A percentile compares a stretch with the other conserved stretches of the same genome.
phyloP scores from a whole-genome alignment of 2,329 filamentous ascomycete genomes.

The Hirsutella minnesotensis region DNA sequence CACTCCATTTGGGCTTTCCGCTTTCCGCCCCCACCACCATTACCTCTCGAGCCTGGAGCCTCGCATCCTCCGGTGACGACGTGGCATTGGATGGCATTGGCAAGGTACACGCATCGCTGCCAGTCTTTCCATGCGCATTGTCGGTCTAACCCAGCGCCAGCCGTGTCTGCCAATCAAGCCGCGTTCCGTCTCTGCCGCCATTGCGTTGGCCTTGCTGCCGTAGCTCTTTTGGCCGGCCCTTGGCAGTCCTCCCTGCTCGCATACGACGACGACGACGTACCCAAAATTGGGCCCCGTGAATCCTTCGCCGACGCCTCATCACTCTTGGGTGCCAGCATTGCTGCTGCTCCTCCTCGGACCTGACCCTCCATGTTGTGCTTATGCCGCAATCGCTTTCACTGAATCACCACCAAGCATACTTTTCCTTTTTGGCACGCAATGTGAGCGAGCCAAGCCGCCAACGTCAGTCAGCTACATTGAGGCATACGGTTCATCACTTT shows the following conservation, averaged over 20 bases:
- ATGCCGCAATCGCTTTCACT: too few relatives aligned
- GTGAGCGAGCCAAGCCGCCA: not conserved
- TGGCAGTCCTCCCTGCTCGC: not conserved
- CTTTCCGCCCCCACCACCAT: not conserved
- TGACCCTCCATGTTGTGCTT: too few relatives aligned
- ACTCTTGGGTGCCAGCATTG: not conserved
- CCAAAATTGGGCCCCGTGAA: not conserved
- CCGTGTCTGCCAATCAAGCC: not conserved
- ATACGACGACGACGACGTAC: not conserved
- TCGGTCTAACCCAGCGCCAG: not conserved
- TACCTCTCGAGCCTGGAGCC: not conserved
- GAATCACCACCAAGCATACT: not conserved
- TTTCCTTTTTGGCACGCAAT: not conserved
- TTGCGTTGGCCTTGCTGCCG: not conserved
- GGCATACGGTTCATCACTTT: too few relatives aligned
- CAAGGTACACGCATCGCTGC: not conserved
- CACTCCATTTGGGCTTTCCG: not conserved
- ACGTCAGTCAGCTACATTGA: not conserved
- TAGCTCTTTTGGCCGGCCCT: not conserved
- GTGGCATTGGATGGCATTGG: not conserved
- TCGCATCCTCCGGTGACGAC: not conserved
- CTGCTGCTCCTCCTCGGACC: too few relatives aligned
- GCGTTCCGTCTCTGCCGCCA: not conserved
- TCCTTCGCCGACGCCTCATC: not conserved
- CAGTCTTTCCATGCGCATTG: not conserved